Conservation (phyloP, 495 filamentous ascomycete species). For the Tuber microsphaerosporum region DNA sequence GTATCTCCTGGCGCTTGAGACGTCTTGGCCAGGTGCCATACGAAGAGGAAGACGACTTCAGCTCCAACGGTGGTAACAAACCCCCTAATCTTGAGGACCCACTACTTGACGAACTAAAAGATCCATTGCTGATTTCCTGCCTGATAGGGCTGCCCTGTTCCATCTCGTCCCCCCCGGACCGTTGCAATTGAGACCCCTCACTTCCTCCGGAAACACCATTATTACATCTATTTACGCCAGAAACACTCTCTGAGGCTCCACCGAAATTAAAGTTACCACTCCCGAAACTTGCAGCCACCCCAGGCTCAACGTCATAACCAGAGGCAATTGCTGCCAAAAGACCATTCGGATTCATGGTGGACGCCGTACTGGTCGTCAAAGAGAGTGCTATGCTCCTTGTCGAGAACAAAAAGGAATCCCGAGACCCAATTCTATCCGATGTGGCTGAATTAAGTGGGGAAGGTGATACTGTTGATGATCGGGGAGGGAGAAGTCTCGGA, state of each 20-base stretch:
- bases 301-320: slow-evolving; percentile 41
- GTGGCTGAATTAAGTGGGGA: slow-evolving; percentile 28
- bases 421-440: slow-evolving; percentile 20
- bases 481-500: slow-evolving; percentile 27
- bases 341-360: slow-evolving; percentile 67
- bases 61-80: slow-evolving; percentile 35
- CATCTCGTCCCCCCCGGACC: slow-evolving; percentile 13
- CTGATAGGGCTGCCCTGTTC: slow-evolving; percentile 8
- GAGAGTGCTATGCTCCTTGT: slow-evolving; percentile 82
- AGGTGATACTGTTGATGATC: slow-evolving; percentile 40
- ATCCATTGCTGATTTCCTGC: background rate
- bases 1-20: slow-evolving; percentile 37
- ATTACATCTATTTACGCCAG: slow-evolving; percentile 33
- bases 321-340: slow-evolving; percentile 58
- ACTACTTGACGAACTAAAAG: slow-evolving; percentile 9
- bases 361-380: slow-evolving; percentile 67
- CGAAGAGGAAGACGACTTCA: slow-evolving; percentile 35
- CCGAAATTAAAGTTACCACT: slow-evolving; percentile 44
- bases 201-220: background rate
- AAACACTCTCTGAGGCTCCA: slow-evolving; percentile 37
- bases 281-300: slow-evolving; percentile 34
- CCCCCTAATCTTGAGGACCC: slow-evolving; percentile 5
- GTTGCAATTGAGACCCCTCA: slow-evolving; percentile 31
- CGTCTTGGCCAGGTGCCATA: slow-evolving; percentile 40
- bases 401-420: slow-evolving; percentile 45